Conservation (phyloP, 768 basidiomycete species). For the Termitomyces sp. region DNA sequence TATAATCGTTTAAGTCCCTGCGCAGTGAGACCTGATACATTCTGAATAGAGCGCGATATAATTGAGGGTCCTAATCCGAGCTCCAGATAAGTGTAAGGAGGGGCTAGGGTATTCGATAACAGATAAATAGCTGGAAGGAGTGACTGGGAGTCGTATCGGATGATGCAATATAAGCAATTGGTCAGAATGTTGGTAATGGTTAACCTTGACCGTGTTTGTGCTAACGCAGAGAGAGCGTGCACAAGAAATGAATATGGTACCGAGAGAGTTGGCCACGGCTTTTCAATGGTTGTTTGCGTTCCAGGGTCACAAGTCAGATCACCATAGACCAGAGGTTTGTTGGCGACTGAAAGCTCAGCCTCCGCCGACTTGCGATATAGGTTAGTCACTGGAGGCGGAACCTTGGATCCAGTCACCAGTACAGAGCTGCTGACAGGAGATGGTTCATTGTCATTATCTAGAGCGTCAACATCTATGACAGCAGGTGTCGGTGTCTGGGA, state of each 20-base stretch:
- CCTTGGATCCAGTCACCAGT: background rate
- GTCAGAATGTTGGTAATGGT: slow-evolving; percentile 66
- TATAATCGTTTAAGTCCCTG: slow-evolving; percentile 63
- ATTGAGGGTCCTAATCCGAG: slow-evolving; percentile 68
- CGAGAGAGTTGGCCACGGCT: slow-evolving; percentile 40
- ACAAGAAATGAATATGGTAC: slow-evolving; percentile 74
- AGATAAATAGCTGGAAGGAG: slow-evolving; percentile 79
- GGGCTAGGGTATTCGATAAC: slow-evolving; percentile 76
- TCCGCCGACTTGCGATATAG: background rate
- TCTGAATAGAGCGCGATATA: slow-evolving; percentile 68
- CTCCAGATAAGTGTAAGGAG: slow-evolving; percentile 71
- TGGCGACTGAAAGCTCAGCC: background rate
- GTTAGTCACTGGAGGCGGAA: too few relatives aligned
- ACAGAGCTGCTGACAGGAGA: background rate
- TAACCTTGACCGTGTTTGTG: slow-evolving; percentile 71
- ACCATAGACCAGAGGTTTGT: slow-evolving; percentile 6
- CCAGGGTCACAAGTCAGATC: slow-evolving; percentile 50
- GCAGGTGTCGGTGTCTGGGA: background rate
- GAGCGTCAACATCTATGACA: slow-evolving; percentile 11
- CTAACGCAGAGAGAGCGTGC: slow-evolving; percentile 58
- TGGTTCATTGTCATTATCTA: background rate
- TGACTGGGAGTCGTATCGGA: slow-evolving; percentile 62
- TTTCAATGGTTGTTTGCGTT: slow-evolving; percentile 39
- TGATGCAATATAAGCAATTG: slow-evolving; percentile 72
- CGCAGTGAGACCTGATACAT: slow-evolving; percentile 64